Evolutionary conservation across 805 yeast species (phyloP).

Genomic region (Spathaspora boniae): DNA sequence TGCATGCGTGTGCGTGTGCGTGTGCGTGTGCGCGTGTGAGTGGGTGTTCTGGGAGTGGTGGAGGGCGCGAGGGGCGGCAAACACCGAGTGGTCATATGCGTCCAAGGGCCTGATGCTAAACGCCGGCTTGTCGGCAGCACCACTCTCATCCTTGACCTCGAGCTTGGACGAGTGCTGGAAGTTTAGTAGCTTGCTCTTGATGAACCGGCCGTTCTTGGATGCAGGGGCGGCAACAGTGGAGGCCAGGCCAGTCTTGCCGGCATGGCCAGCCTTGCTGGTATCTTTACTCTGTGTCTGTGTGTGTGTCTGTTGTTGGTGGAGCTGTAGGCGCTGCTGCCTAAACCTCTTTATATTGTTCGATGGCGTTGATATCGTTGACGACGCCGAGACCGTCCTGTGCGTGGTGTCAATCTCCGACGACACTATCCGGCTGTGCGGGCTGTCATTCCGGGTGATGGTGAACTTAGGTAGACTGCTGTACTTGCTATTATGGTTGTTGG

Average conservation of each 20-base stretch:
- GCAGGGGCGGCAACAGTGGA: conserved; percentile 6
- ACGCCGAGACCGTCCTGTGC: conserved; percentile 35
- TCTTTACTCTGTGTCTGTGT: conserved; percentile 5
- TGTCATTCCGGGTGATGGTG: conserved; percentile 2
- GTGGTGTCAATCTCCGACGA: no score
- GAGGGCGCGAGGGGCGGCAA: no score
- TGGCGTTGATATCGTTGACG: conserved; percentile 40
- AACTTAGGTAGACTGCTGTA: conserved; percentile 14
- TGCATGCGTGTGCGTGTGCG: no score
- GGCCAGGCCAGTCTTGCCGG: no score
- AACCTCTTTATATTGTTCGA: conserved; percentile 37
- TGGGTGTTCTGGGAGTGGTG: no score
- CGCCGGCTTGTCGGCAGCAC: conserved; percentile 16
- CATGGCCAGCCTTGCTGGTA: background rate
- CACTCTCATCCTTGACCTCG: conserved; percentile 4
- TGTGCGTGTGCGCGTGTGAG: no score
- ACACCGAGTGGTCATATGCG: conserved; percentile 36
- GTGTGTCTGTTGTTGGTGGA: conserved; percentile 9
- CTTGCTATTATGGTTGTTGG: conserved; percentile 5
- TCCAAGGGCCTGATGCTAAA: conserved; percentile 31
- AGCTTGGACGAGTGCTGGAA: conserved; percentile 28
- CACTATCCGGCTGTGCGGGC: conserved; percentile 9
- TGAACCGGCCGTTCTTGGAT: conserved; percentile 24
- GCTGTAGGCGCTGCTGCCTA: conserved; percentile 22
- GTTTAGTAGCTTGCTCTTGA: conserved; percentile 36